These are phyloP conservation scores for Pistacia vera DNA, from an alignment of 345 rosid genomes.

Conservation along the genomic window DNA sequence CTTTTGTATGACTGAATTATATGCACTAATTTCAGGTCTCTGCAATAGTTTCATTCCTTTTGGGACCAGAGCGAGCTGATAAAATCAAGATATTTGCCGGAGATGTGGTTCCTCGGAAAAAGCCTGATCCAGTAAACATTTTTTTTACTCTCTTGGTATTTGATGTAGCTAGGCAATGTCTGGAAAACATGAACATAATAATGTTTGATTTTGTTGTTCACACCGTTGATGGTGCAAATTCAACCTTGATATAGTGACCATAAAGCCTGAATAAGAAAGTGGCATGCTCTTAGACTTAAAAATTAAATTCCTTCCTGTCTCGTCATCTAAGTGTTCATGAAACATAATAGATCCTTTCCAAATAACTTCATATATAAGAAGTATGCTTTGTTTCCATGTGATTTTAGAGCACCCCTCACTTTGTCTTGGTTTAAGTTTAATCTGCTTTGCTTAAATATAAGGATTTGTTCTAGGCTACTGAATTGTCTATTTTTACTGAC, in stretches of 20 bases:
- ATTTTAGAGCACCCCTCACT: neutral
- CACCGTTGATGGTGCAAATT: neutral
- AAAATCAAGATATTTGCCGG: conserved; percentile 94
- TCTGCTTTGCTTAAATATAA: neutral
- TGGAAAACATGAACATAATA: neutral
- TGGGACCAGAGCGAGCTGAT: conserved; percentile 84
- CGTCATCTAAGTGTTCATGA: neutral
- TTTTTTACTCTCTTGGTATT: neutral
- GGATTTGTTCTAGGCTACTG: conserved; percentile 5
- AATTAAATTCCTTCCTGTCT: neutral
- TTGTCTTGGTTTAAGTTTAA: neutral
- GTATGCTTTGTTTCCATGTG: neutral
- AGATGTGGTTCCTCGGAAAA: conserved; percentile 88
- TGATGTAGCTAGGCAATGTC: neutral
- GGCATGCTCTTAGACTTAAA: neutral
- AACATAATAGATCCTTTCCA: neutral
- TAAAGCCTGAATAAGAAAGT: neutral
- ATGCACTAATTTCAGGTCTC: conserved; percentile 59
- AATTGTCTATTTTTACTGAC: conserved; percentile 23
- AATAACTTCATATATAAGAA: neutral
- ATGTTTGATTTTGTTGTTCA: conserved; percentile 5
- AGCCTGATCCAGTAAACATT: conserved; percentile 80
- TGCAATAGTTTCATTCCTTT: conserved; percentile 85
- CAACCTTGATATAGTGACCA: neutral
- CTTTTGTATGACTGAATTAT: conserved; percentile 6